phyloP scores from a whole-genome alignment of 148 eudicot genomes.

The Persicaria maculosa region DNA sequence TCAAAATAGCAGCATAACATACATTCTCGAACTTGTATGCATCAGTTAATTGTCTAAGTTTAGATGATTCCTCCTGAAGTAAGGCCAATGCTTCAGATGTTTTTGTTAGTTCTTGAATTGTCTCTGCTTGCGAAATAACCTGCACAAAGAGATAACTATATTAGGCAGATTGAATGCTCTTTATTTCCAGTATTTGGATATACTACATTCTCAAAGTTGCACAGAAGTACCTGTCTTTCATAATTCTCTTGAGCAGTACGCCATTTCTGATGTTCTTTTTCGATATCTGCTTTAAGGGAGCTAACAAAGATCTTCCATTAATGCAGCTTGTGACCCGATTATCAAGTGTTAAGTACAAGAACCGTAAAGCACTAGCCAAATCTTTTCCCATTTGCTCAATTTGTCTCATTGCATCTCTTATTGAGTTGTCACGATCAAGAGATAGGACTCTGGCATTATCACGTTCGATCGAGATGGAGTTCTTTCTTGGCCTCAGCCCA shows the following conservation, averaged over 20 bases:
- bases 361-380: slow-evolving; percentile 48
- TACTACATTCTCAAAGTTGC: no score
- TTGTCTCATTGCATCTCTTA: slow-evolving; percentile 63
- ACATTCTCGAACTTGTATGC: slow-evolving; percentile 64
- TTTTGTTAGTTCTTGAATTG: slow-evolving; percentile 86
- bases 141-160: slow-evolving; percentile 12
- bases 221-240: slow-evolving; percentile 64
- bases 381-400: slow-evolving; percentile 70
- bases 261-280: slow-evolving; percentile 62
- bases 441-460: slow-evolving; percentile 50
- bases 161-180: background rate
- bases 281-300: slow-evolving; percentile 61
- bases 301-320: slow-evolving; percentile 49
- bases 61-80: slow-evolving; percentile 61
- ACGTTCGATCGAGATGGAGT: slow-evolving; percentile 68
- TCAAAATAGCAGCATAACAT: slow-evolving; percentile 8
- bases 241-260: slow-evolving; percentile 72
- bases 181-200: no score
- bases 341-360: background rate
- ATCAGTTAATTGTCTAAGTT: slow-evolving; percentile 48
- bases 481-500: slow-evolving; percentile 94
- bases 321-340: slow-evolving; percentile 37
- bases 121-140: slow-evolving; percentile 88
- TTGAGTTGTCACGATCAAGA: slow-evolving; percentile 51
- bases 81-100: slow-evolving; percentile 70